Conservation (phyloP, 257 asterid species). For the Solanum megistacrolobum region DNA sequence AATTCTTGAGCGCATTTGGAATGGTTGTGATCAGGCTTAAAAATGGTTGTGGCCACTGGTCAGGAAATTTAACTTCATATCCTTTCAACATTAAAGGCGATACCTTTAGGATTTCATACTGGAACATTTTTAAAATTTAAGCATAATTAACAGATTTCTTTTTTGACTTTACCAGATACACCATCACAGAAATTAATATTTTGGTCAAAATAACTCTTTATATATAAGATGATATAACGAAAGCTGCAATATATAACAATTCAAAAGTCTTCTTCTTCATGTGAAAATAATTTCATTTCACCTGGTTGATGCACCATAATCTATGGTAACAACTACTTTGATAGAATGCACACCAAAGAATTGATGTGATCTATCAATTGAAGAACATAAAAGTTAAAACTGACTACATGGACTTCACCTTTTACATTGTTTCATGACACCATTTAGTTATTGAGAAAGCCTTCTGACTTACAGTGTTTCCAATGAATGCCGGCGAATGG, state of each 20-base stretch:
- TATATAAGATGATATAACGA: neutral
- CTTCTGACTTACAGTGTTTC: constrained; percentile 72
- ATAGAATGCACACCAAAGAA: neutral
- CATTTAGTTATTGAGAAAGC: neutral
- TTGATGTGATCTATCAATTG: neutral
- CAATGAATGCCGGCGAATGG: constrained; percentile 88
- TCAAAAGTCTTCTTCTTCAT: neutral
- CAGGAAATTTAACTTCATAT: neutral
- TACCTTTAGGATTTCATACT: neutral
- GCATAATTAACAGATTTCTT: neutral
- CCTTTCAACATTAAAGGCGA: neutral
- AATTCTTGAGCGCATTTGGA: neutral
- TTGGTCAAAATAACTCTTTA: neutral
- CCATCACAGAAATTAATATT: neutral
- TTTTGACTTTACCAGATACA: neutral
- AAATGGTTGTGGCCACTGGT: neutral
- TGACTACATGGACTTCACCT: neutral
- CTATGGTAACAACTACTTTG: neutral
- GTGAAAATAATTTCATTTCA: neutral
- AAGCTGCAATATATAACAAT: neutral
- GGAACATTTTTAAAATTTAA: neutral
- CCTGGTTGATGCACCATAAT: neutral
- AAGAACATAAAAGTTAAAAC: neutral
- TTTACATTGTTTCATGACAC: neutral
- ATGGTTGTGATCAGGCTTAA: neutral